Evolutionary conservation across 192 early-diverging fungal species (phyloP), one percentile per base, ranked within the genome.

Genomic region (Podila epigama): DNA sequence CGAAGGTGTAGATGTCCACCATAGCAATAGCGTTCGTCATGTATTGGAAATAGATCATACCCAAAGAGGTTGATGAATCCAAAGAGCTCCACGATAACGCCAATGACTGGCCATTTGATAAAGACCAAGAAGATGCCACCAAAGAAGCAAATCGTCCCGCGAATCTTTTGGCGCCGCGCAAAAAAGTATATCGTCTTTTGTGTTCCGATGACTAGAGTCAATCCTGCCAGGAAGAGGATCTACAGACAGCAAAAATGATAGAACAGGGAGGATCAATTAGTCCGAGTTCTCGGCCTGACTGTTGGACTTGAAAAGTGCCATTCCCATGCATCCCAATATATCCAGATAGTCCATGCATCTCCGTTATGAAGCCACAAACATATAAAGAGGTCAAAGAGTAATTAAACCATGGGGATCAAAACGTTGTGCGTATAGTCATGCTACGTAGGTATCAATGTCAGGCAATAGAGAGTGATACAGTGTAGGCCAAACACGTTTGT

Each of bases 51-150:
- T 12, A 28, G 36, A 77, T 15, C 34, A 18, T 87, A 95, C 93
- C 95, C 97, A 90, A 99, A 99, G 51, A 99, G 80, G 75, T 99
- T 99, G 58, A 99, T 86, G 75, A 99, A 98, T 9, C 97, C 97
- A 87, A 98, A 94, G 18, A 88, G 73, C 70, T 99, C 97, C 48
- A 98, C 85, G 29, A 90, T 31, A 48, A 99, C 92, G 29, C 97
- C 97, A 63, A 96, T 75, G 31, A 95, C 84, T 29, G 97, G 93
- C 91, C 93, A 95, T 78, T 93, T 93, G 50, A 92, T 50, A 81
- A 99, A 92, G 9, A 99, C 95, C 42, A 99, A 69, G 9, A 92
- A 33, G 40, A 99, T 94, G 11, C 97, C 97, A 29, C 82, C 81
- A 71, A 98, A 90, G 83, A 99, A 98, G 64, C 90, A 92, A 16